Conservation (phyloP, 208 protist species). For the Tetramitus jugosus region DNA sequence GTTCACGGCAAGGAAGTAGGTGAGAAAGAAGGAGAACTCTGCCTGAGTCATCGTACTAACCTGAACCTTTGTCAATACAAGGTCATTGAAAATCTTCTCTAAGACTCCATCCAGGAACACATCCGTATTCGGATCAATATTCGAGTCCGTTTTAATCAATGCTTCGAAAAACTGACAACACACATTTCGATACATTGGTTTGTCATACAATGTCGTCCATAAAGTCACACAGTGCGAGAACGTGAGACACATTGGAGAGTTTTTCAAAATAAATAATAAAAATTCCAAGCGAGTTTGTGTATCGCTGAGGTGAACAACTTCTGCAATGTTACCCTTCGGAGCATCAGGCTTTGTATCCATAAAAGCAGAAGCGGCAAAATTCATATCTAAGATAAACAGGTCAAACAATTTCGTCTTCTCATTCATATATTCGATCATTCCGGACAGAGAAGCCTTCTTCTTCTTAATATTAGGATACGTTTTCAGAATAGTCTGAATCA, state of each 20-base stretch:
- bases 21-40: no score
- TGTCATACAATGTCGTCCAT: neutral
- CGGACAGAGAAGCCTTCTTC: neutral
- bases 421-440: neutral
- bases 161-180: no score
- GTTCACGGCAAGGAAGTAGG: no score
- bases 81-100: no score
- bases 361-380: neutral
- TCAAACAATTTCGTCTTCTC: slow-evolving; percentile 2
- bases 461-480: no score
- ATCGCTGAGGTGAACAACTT: no score
- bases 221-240: neutral
- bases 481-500: neutral
- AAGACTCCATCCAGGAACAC: no score
- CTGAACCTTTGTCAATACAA: no score
- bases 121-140: no score
- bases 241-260: neutral
- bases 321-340: neutral
- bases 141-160: no score
- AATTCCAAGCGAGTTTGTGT: neutral
- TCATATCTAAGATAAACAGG: neutral
- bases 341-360: neutral
- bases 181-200: no score
- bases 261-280: slow-evolving; percentile 2
- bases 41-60: no score